Evolutionary conservation across 805 yeast species (phyloP).

Genomic region (Lipomyces sp.): DNA sequence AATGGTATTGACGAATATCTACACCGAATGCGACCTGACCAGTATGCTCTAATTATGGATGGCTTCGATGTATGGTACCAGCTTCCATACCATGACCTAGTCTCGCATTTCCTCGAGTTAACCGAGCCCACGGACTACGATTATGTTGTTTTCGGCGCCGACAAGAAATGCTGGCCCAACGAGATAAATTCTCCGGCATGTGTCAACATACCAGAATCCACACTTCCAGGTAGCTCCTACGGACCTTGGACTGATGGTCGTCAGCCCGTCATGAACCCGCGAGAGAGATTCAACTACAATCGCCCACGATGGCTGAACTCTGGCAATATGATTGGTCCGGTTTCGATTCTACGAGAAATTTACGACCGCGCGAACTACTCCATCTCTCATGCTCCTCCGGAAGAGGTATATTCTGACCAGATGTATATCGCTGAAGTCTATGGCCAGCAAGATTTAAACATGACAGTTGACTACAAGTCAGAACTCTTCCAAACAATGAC

Average conservation of each 20-base stretch:
- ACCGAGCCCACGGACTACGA: constrained; percentile 5
- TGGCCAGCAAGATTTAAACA: constrained; percentile 30
- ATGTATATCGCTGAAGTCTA: constrained; percentile 35
- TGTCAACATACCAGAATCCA: constrained; percentile 30
- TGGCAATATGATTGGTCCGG: constrained; percentile 38
- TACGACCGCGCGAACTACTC: constrained; percentile 32
- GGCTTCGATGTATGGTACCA: constrained; percentile 38
- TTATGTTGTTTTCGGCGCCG: constrained; percentile 25
- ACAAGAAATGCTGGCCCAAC: constrained; percentile 29
- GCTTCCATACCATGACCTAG: constrained; percentile 18
- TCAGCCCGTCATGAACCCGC: constrained; percentile 9
- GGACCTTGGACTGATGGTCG: constrained; percentile 34
- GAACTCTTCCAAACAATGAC: constrained; percentile 37
- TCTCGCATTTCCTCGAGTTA: constrained; percentile 26
- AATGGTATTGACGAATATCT: constrained; percentile 31
- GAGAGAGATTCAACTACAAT: constrained; percentile 16
- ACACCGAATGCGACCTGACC: constrained; percentile 20
- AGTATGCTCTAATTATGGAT: constrained; percentile 29
- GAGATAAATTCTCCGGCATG: constrained; percentile 32
- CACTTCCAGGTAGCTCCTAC: constrained; percentile 31
- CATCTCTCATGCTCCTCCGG: constrained; percentile 29
- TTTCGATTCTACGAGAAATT: constrained; percentile 25
- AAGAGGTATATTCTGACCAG: constrained; percentile 35
- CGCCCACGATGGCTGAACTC: constrained; percentile 38
- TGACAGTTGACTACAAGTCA: constrained; percentile 33